phyloP scores from a whole-genome alignment of 768 basidiomycete genomes.

The Phaffia tasmanica region DNA sequence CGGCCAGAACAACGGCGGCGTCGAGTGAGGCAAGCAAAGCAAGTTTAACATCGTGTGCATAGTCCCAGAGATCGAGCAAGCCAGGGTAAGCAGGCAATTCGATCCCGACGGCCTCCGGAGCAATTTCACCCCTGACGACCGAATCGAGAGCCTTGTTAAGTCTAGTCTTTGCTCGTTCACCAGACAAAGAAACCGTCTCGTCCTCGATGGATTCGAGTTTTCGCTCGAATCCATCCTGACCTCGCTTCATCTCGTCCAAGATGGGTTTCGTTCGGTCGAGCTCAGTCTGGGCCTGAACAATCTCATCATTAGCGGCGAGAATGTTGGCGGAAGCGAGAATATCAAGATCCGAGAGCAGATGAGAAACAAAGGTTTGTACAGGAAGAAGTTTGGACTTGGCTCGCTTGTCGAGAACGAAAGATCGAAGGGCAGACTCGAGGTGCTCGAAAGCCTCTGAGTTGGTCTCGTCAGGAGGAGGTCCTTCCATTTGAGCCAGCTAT shows the following conservation, averaged over 20 bases:
- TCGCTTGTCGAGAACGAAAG: slow-evolving; percentile 90
- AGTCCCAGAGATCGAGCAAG: slow-evolving; percentile 70
- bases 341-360: slow-evolving; percentile 82
- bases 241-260: slow-evolving; percentile 72
- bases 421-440: slow-evolving; percentile 78
- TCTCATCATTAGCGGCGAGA: slow-evolving; percentile 69
- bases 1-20: slow-evolving; percentile 61
- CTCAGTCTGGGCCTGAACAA: slow-evolving; percentile 58
- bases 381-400: slow-evolving; percentile 93
- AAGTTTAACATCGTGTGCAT: slow-evolving; percentile 64
- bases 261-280: slow-evolving; percentile 62
- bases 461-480: slow-evolving; percentile 29
- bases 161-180: slow-evolving; percentile 48
- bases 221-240: slow-evolving; percentile 64
- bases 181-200: slow-evolving; percentile 48
- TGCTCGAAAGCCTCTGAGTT: slow-evolving; percentile 55
- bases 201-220: slow-evolving; percentile 72
- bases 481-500: slow-evolving; percentile 10
- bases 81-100: slow-evolving; percentile 70
- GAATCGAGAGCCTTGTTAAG: slow-evolving; percentile 61
- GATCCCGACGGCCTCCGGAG: slow-evolving; percentile 26
- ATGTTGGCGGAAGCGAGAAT: slow-evolving; percentile 75
- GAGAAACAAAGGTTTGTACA: slow-evolving; percentile 76
- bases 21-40: slow-evolving; percentile 73
- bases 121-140: slow-evolving; percentile 64